Base-by-base conservation (phyloP, 2,329 filamentous ascomycete species). In the Stachybotrys echinatus region DNA sequence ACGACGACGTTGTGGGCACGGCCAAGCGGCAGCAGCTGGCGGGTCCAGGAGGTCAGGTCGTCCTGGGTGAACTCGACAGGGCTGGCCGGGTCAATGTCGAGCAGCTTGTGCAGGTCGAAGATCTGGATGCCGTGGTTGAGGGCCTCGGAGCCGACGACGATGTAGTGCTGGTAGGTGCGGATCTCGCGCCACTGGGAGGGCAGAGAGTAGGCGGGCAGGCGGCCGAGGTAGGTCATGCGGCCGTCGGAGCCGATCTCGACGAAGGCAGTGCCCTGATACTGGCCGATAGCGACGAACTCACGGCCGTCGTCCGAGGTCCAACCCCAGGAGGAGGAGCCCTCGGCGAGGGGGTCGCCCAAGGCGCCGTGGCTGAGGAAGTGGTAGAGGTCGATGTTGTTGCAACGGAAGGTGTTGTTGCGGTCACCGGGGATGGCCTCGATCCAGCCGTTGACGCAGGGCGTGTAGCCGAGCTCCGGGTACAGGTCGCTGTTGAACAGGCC, bases 71-170 rank as follows among this genome's bases (percentile, higher is more conserved):
- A 73, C n/a, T 54, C 56, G 49, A 58, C 60, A 27, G 64, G 70
- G 17, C 62, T 65, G 5, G 69, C 59, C 0, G 74, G 69, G 57
- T 76, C 64, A 43, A 80, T 61, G 14, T 64, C 63, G n/a, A 75
- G 60, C 4, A 81, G 69, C 65, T 66, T 82, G 54, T 68, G 76
- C 68, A 84, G 71, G 56, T 85, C 81, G 51, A 85, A 85, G 60
- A 85, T 77, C 63, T 85, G 82, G n/a, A 85, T 72, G 20, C 79
- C 77, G 55, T 85, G 81, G 39, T 65, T 63, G 6, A 61, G 58
- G 1, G 78, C 75, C 55, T 74, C 71, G 19, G 68, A 69, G 22
- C 71, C 71, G 12, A 74, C 70, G 52, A 72, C 59, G 23, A 59
- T 62, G 45, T 63, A 65, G 57, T 68, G 56, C 47, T 62, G 61